Evolutionary conservation across 1,139 yeast species (phyloP), one percentile per base, ranked within the genome.

Genomic region (Taphrina betulina): DNA sequence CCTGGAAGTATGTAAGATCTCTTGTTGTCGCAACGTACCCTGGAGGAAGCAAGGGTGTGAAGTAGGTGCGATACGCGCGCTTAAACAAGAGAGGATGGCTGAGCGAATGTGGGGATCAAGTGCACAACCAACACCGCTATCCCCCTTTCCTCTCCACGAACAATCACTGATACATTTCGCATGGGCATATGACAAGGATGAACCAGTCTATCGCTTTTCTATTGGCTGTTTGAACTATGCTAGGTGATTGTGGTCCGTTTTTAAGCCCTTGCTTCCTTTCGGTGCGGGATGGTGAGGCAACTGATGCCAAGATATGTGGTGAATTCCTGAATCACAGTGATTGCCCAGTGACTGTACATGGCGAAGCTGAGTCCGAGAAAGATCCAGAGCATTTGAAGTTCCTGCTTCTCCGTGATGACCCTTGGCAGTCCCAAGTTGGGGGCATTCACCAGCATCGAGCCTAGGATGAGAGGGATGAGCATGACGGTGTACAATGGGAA

Each of bases 401-500:
- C 76, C 19, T 45, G 40, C 24, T 51, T 43, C 2, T 38, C 41
- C 28, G 35, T 44, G 5, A 43, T 3, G 10, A n/a, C 28, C 14
- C 44, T 20, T 16, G 57, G 52, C 17, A 60, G 20, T 7, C 46
- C 42, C 8, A 48, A 23, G 7, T 62, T 59, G 12, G 58, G 46
- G n/a, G 51, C 31, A 33, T 52, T 34, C 57, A 72, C 72, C 20
- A 71, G 53, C 5, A 72, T 43, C 2, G 72, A 65, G 10, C 75
- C 76, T 2, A 62, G 53, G 42, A 66, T 60, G 20, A 72, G 65
- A 12, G 75, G 71, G 14, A 70, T 60, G 63, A 68, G 62, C 19
- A 72, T 68, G 31, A 70, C 54, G 29, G 71, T 69, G 68, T 71
- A 67, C 57, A 63, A 64, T 26, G 94, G 94, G 72, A 82, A 85